Evolutionary conservation across 1,284 basidiomycete species (phyloP).

Genomic region (Xerocomus cyaneibrunnescens): DNA sequence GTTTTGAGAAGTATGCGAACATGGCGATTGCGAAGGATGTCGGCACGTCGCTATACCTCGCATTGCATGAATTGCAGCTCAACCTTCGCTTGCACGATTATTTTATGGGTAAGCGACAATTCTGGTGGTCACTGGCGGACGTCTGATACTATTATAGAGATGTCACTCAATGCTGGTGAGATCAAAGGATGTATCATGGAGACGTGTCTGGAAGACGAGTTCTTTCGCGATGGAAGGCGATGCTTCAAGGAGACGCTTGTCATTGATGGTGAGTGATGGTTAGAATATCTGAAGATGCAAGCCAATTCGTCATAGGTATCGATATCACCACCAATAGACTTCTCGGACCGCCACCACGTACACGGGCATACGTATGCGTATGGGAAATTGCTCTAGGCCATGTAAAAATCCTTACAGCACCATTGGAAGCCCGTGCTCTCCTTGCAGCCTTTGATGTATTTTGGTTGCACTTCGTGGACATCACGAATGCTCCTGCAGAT

Average conservation of each 20-base stretch:
- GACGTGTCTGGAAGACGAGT: slow-evolving; percentile 48
- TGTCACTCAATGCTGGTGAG: slow-evolving; percentile 72
- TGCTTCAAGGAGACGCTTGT: slow-evolving; percentile 45
- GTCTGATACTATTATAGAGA: slow-evolving; percentile 49
- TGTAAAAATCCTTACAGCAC: slow-evolving; percentile 58
- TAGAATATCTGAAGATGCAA: slow-evolving; percentile 3
- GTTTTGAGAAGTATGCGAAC: slow-evolving; percentile 48
- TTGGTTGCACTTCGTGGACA: slow-evolving; percentile 68
- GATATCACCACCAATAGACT: slow-evolving; percentile 81
- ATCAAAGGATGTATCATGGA: slow-evolving; percentile 53
- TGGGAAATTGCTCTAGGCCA: slow-evolving; percentile 80
- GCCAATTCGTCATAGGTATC: slow-evolving; percentile 53
- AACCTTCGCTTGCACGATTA: slow-evolving; percentile 79
- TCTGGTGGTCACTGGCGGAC: neutral
- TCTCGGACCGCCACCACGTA: slow-evolving; percentile 85
- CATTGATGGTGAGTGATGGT: slow-evolving; percentile 56
- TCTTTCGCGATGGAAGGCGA: slow-evolving; percentile 31
- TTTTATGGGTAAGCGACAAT: slow-evolving; percentile 70
- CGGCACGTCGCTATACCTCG: slow-evolving; percentile 57
- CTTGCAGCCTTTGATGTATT: slow-evolving; percentile 58
- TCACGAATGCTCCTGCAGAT: slow-evolving; percentile 75
- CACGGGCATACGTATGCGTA: slow-evolving; percentile 83
- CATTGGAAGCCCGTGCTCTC: slow-evolving; percentile 55
- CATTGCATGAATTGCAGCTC: slow-evolving; percentile 69
- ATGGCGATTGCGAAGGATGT: slow-evolving; percentile 37